These are phyloP conservation scores for Dovyalis caffra DNA, from an alignment of 345 rosid species.

Conservation along the genomic window DNA sequence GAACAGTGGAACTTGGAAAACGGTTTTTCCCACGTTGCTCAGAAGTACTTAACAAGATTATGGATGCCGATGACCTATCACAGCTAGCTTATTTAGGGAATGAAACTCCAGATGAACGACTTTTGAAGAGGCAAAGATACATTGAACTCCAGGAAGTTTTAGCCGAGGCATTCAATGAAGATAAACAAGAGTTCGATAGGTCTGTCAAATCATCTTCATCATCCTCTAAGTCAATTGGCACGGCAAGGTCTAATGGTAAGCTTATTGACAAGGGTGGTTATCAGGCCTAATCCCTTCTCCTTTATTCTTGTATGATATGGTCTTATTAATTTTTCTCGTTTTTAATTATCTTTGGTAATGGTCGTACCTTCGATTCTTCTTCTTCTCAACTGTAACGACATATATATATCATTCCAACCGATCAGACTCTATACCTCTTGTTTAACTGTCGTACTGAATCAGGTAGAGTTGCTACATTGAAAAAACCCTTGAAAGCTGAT, in stretches of 20 bases:
- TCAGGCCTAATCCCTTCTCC: neutral
- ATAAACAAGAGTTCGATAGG: slow-evolving; percentile 53
- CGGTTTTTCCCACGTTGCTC: slow-evolving; percentile 81
- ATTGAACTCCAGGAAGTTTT: slow-evolving; percentile 59
- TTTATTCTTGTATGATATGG: neutral
- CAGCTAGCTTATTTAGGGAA: slow-evolving; percentile 53
- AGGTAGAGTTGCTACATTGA: no score
- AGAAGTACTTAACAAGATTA: slow-evolving; percentile 60
- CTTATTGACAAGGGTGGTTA: slow-evolving; percentile 1
- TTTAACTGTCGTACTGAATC: no score
- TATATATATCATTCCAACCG: no score
- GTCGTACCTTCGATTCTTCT: neutral
- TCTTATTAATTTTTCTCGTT: neutral
- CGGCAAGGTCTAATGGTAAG: slow-evolving; percentile 28
- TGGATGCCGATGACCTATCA: slow-evolving; percentile 59
- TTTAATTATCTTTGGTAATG: neutral
- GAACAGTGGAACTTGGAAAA: slow-evolving; percentile 71
- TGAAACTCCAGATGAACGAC: slow-evolving; percentile 50
- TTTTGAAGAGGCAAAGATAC: slow-evolving; percentile 52
- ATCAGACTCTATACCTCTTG: no score
- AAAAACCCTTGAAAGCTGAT: no score
- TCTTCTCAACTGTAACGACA: neutral
- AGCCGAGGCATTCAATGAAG: slow-evolving; percentile 57
- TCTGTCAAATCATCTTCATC: slow-evolving; percentile 49
- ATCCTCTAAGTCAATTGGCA: slow-evolving; percentile 32